Conservation (phyloP, 306 rosid species). For the Fragaria ananassa region DNA sequence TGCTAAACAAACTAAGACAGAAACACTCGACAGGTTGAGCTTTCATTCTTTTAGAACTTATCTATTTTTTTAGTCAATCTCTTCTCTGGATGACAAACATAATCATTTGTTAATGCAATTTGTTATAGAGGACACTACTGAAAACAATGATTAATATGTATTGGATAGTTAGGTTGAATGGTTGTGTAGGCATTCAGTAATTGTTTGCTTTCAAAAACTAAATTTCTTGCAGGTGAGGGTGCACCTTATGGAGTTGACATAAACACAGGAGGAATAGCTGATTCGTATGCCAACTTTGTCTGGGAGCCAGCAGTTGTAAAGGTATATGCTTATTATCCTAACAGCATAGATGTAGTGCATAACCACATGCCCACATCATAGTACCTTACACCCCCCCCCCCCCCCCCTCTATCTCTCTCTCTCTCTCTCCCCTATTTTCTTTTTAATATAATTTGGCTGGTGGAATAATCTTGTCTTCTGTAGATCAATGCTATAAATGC, state of each 20-base stretch:
- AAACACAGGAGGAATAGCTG: slow-evolving; percentile 88
- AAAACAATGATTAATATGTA: background rate
- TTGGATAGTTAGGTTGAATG: background rate
- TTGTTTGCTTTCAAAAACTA: background rate
- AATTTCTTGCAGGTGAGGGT: slow-evolving; percentile 61
- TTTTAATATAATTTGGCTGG: background rate
- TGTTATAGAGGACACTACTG: background rate
- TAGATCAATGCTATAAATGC: slow-evolving; percentile 98
- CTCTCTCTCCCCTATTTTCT: background rate
- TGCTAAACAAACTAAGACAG: slow-evolving; percentile 90
- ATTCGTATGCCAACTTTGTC: slow-evolving; percentile 88
- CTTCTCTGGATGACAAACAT: background rate
- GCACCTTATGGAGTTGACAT: slow-evolving; percentile 92
- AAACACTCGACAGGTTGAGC: slow-evolving; percentile 83
- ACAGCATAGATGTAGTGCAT: background rate
- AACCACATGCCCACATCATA: background rate
- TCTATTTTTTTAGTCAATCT: background rate
- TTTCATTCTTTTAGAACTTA: background rate
- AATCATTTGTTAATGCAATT: background rate
- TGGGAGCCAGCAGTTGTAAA: slow-evolving; percentile 99
- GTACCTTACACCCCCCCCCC: too few species aligned
- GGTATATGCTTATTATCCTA: slow-evolving; percentile 34
- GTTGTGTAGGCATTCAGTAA: background rate
- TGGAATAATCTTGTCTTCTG: slow-evolving; percentile 11
- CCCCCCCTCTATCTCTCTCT: too few species aligned